Base-by-base conservation (phyloP, 805 yeast species). In the Ogataea ramenticola region DNA sequence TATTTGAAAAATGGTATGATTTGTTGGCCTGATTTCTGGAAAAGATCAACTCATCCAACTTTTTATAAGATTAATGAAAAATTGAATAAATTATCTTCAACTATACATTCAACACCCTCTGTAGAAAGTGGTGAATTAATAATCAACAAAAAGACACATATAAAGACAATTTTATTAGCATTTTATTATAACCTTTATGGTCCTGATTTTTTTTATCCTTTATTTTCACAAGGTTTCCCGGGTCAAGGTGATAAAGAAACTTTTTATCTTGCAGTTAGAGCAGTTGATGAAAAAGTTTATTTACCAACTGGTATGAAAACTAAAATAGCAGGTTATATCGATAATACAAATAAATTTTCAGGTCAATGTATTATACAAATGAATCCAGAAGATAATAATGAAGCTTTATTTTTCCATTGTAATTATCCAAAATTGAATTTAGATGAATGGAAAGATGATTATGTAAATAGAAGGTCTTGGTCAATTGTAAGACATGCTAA, bases 191-290 rank as follows among this genome's bases (percentile, higher is more conserved):
- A 84, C 51, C 61, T 79, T 1, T 66, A 68, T 58, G 90, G 91
- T 0, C 88, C 88, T 1, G 60, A 68, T 9, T 79, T 73, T 62
- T 84, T 77, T 58, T 84, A 83, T 53, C 82, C 81, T 11, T 60
- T 84, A 45, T 67, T 84, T 49, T 75, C 86, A 0, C 90, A 82
- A 55, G 87, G 87, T 4, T 69, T 78, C 22, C 80, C 87, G 1
- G 91, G 91, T 24, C 85, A 83, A 65, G 90, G 91, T 42, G 91
- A 84, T 55, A 84, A 84, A 56, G 91, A 84, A 55, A 82, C 91
- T 0, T 82, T 81, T 51, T 72, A 79, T 34, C 77, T 83, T 10
- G 89, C 87, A 1, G 86, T 89, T 3, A 68, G 71, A 43, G 80
- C 54, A 9, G 48, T 55, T 7, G 49, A 50, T 8, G 65, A 61